Percentiles rank a stretch among this genome's conserved stretches.
phyloP scores from a whole-genome alignment of 1,284 basidiomycete genomes.

The Trichosporon coremiiforme region DNA sequence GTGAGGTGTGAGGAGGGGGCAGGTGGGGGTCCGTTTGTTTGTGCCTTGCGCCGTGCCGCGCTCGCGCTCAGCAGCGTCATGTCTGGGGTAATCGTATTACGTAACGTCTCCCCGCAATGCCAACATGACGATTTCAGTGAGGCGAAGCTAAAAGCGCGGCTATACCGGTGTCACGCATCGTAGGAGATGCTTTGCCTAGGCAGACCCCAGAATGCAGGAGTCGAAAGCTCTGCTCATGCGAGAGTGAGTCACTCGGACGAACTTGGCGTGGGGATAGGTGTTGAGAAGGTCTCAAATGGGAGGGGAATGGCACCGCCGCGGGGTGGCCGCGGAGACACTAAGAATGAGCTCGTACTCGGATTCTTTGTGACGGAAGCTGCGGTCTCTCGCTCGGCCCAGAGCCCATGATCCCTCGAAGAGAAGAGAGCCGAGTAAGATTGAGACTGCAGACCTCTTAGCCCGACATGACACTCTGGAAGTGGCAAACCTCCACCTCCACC shows the following conservation, averaged over 20 bases:
- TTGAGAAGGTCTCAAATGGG: too few species aligned
- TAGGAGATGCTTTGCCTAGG: background rate
- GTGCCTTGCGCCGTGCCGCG: constrained; percentile 9
- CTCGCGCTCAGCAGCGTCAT: background rate
- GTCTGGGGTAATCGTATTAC: background rate
- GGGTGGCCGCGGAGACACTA: background rate
- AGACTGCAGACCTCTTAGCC: too few species aligned
- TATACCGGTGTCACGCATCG: background rate
- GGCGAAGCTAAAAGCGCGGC: background rate
- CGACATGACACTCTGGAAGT: too few species aligned
- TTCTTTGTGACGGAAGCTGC: too few species aligned
- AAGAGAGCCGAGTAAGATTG: too few species aligned
- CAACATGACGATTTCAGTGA: constrained; percentile 3
- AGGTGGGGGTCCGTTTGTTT: background rate
- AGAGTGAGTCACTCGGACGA: background rate
- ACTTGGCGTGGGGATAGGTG: too few species aligned
- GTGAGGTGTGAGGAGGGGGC: background rate
- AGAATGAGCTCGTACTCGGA: background rate
- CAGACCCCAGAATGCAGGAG: too few species aligned
- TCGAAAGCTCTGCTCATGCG: background rate
- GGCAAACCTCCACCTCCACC: too few species aligned
- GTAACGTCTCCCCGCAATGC: background rate
- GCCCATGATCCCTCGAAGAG: too few species aligned
- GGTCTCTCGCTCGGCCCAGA: too few species aligned
- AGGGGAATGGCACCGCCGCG: background rate